Base-by-base conservation (phyloP, 257 asterid species). In the Nicotiana benthamiana region DNA sequence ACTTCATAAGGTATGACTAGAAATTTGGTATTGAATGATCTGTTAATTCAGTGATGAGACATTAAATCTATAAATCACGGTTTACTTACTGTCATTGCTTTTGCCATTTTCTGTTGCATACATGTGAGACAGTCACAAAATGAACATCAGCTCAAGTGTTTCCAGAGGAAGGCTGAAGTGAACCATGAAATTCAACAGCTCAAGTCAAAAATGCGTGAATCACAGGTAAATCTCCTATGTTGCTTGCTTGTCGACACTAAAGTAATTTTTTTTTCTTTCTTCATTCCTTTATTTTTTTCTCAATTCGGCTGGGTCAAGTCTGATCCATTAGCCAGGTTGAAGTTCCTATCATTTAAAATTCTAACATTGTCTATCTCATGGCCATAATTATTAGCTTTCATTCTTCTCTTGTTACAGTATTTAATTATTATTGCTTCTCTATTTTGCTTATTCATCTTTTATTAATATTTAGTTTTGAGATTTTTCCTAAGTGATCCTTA, bases 101-200 rank as follows among this genome's bases (percentile, higher is more conserved):
- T 56, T 56, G 1, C 56, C 26, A 17, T 56, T n/a, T 56, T 2
- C 62, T 56, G 24, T 56, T 56, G 62, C 84, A 54, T 83, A 52
- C 32, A 65, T 75, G 63, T 59, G 77, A 16, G 85, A 80, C 88
- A 95, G 99, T 88, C 94, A 43, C 95, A 93, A 88, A 95, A 93
- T 82, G 95, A 91, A 82, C 86, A 86, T 76, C 98, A 95, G 84
- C 86, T 91, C 48, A 91, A 81, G 87, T 90, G 91, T 89, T 95
- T 93, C 83, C 92, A 91, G 87, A 89, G 96, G 84, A 95, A 95
- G 86, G 97, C 99, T 66, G 97, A 95, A 89, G 97, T 95, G 84
- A 92, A 86, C 86, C 91, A 92, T 87, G 97, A 95, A 90, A 92
- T 95, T 87, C 99, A 95, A 87, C 99, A 89, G 84, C 89, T 95